Conservation (phyloP, 2,329 filamentous ascomycete species). For the Penicillium sp. region DNA sequence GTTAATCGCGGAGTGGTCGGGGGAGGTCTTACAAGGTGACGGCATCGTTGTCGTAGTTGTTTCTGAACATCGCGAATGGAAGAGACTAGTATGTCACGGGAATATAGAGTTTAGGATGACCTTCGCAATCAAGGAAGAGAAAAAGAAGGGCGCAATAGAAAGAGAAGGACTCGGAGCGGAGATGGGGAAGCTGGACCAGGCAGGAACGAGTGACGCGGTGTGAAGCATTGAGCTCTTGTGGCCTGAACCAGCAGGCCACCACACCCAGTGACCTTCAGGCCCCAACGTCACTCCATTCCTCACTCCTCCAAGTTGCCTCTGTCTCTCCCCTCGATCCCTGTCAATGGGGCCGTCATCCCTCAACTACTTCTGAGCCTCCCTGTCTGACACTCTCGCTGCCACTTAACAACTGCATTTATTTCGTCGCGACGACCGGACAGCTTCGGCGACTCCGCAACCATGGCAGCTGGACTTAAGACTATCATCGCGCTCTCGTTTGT, state of each 20-base stretch:
- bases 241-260: constrained; percentile 31
- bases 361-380: constrained; percentile 6
- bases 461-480: constrained; percentile 91
- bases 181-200: constrained; percentile 34
- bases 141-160: constrained; percentile 16
- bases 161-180: constrained; percentile 21
- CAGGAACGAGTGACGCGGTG: constrained; percentile 42
- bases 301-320: constrained; percentile 17
- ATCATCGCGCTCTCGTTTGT: constrained; percentile 99
- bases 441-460: constrained; percentile 39
- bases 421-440: constrained; percentile 21
- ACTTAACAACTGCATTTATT: constrained; percentile 7
- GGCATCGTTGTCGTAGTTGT: constrained; percentile 99
- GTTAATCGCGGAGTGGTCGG: constrained; percentile 19
- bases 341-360: constrained; percentile 22
- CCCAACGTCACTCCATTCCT: constrained; percentile 37
- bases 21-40: constrained; percentile 81
- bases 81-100: constrained; percentile 13
- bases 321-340: constrained; percentile 14
- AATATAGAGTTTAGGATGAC: constrained; percentile 9
- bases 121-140: constrained; percentile 15
- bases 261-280: constrained; percentile 33
- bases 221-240: constrained; percentile 31
- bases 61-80: constrained; percentile 83
- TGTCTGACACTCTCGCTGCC: constrained; percentile 5